Evolutionary conservation across 1,284 basidiomycete genomes (phyloP).

Genomic region (Blastosporella zonata): DNA sequence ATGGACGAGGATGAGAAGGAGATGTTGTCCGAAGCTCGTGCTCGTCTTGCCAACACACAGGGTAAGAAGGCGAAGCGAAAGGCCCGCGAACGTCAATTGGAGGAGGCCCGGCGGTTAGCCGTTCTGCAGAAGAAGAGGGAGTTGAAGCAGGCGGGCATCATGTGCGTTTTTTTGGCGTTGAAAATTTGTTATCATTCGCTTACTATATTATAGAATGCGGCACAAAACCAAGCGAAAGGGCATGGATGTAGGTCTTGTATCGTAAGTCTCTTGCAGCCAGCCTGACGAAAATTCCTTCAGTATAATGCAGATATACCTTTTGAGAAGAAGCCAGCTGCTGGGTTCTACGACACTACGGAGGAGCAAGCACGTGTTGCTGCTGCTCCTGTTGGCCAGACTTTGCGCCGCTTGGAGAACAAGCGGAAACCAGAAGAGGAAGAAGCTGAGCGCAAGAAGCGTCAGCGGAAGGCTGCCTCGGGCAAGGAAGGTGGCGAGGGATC

Average conservation of each 20-base stretch:
- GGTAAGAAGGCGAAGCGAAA: constrained; percentile 99
- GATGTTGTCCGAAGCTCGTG: constrained; percentile 98
- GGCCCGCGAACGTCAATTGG: constrained; percentile 92
- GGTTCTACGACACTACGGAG: constrained; percentile 96
- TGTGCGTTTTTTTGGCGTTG: constrained; percentile 46
- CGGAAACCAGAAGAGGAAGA: constrained; percentile 90
- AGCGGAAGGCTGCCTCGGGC: constrained; percentile 57
- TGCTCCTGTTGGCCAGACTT: constrained; percentile 89
- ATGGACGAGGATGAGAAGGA: constrained; percentile 99
- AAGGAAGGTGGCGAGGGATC: constrained; percentile 59
- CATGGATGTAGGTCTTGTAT: constrained; percentile 77
- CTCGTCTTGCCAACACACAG: constrained; percentile 97
- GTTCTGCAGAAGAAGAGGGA: constrained; percentile 98
- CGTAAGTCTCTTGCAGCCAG: constrained; percentile 4
- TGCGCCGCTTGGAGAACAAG: constrained; percentile 89
- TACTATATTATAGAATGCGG: constrained; percentile 54
- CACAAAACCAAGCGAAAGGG: constrained; percentile 93
- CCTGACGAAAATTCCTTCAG: constrained; percentile 35
- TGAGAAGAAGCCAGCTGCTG: constrained; percentile 92
- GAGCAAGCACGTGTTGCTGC: constrained; percentile 87
- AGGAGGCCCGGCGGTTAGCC: constrained; percentile 92
- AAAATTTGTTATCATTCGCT: neutral
- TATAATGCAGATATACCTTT: constrained; percentile 99
- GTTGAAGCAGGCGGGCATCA: constrained; percentile 96
- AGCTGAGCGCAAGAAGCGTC: constrained; percentile 81